A percentile compares a stretch with the other conserved stretches of the same genome.
Evolutionary conservation across 2,329 filamentous ascomycete genomes (phyloP).

Genomic region (Trichophyton rubrum): DNA sequence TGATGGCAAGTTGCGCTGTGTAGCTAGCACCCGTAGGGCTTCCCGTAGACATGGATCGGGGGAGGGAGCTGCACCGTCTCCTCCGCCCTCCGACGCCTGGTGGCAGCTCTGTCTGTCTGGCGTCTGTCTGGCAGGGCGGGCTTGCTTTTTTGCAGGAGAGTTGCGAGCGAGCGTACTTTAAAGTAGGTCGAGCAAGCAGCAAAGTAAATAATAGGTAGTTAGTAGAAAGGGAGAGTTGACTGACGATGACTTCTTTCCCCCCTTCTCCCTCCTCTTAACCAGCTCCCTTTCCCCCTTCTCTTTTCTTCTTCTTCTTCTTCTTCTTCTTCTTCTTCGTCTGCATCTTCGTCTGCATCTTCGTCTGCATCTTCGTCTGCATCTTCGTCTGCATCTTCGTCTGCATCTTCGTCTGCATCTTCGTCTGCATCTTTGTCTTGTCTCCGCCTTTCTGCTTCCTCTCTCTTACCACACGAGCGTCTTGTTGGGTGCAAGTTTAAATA

Average conservation of each 20-base stretch:
- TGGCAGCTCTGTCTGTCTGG: neutral
- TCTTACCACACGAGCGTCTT: no score
- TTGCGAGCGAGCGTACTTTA: neutral
- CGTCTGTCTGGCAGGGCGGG: neutral
- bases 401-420: no score
- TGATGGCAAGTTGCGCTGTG: neutral
- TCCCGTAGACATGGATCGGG: no score
- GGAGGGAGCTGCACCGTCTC: no score
- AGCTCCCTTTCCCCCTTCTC: neutral
- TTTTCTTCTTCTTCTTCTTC: slow-evolving; percentile 8
- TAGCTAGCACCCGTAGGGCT: neutral
- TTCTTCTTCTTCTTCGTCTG: slow-evolving; percentile 6
- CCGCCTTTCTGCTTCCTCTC: no score
- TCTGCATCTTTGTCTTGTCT: no score
- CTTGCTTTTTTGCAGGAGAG: neutral
- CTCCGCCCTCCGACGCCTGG: no score
- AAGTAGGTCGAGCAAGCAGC: neutral
- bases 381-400: slow-evolving; percentile 12
- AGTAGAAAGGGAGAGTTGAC: neutral
- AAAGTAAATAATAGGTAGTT: no score
- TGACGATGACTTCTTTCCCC: neutral
- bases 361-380: no score
- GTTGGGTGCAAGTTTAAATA: no score
- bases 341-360: no score
- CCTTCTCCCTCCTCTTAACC: neutral